These are phyloP conservation scores for Podospora appendiculata DNA, from an alignment of 495 filamentous ascomycete genomes.

Conservation along the genomic window DNA sequence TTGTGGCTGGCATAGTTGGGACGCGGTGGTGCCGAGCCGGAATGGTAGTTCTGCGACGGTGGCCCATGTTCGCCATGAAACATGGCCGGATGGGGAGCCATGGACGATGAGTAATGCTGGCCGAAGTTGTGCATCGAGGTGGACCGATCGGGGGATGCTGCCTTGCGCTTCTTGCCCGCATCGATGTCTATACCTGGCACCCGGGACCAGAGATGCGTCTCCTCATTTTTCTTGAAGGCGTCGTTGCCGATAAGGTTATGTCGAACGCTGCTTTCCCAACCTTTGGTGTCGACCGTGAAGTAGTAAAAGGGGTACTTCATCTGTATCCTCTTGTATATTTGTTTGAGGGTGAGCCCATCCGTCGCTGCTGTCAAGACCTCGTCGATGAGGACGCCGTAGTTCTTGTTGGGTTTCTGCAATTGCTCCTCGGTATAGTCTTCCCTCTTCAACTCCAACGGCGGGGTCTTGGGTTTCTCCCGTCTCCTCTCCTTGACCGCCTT, in stretches of 20 bases:
- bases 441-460: constrained; percentile 53
- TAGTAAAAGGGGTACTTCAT: constrained; percentile 86
- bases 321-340: constrained; percentile 88
- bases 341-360: constrained; percentile 72
- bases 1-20: constrained; percentile 9
- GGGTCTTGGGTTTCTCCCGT: constrained; percentile 53
- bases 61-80: constrained; percentile 16
- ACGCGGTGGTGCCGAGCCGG: constrained; percentile 17
- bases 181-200: constrained; percentile 44
- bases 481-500: constrained; percentile 49
- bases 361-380: constrained; percentile 74
- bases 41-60: constrained; percentile 17
- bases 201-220: constrained; percentile 40
- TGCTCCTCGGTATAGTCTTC: constrained; percentile 77
- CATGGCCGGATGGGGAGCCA: constrained; percentile 19
- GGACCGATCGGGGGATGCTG: constrained; percentile 35
- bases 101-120: constrained; percentile 15
- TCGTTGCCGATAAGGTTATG: constrained; percentile 89
- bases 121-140: constrained; percentile 15
- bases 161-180: constrained; percentile 45
- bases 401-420: constrained; percentile 73
- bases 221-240: constrained; percentile 78
- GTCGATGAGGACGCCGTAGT: constrained; percentile 87
- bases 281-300: constrained; percentile 69
- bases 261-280: constrained; percentile 95